A percentile compares a stretch with the other conserved stretches of the same genome.
Conservation (phyloP, 208 protist species). For the Acanthamoeba lenticulata region DNA sequence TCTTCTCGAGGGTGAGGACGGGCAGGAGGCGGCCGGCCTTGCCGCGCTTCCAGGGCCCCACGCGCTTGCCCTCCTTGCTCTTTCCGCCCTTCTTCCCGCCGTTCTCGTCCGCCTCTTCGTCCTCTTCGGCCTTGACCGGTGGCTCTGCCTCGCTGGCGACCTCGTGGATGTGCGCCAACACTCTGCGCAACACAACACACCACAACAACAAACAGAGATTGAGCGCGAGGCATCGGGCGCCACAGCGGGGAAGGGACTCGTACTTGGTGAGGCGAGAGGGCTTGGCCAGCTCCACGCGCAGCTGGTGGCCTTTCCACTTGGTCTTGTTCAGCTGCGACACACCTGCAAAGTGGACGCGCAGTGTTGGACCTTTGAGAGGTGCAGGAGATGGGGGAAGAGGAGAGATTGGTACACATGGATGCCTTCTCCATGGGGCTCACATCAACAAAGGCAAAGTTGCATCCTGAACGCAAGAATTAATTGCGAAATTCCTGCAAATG, state of each 20-base stretch:
- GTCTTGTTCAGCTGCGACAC: background rate
- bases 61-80: constrained; percentile 7
- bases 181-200: background rate
- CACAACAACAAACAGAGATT: background rate
- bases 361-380: background rate
- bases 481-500: background rate
- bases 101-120: background rate
- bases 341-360: background rate
- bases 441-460: constrained; percentile 10
- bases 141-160: background rate
- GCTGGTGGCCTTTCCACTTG: background rate
- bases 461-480: background rate
- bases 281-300: background rate
- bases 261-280: background rate
- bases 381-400: background rate
- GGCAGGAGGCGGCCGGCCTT: constrained; percentile 1
- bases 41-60: constrained; percentile 23
- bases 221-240: background rate
- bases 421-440: background rate
- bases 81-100: background rate
- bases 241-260: background rate
- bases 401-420: background rate
- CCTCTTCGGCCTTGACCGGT: background rate
- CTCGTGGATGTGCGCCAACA: background rate
- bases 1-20: constrained; percentile 32